Base-by-base conservation (phyloP, 192 early-diverging fungal species). In the Borealophlyctis nickersoniae region DNA sequence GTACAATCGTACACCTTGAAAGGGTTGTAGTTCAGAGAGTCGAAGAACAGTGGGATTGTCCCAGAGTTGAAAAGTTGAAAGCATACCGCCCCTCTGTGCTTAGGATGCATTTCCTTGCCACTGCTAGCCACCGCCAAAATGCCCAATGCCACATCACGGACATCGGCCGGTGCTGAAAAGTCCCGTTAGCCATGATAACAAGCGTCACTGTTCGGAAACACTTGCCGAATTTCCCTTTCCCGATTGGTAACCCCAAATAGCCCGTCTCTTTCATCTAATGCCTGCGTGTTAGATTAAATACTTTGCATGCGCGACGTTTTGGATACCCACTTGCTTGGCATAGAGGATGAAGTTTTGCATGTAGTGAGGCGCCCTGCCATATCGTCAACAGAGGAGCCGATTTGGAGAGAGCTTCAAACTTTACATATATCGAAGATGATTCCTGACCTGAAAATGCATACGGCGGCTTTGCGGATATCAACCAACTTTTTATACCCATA, bases 261-360 rank as follows among this genome's bases (percentile, higher is more conserved):
- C 2, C 22, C 3, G 16, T 49, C 9, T 60, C 36, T 19, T 60
- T 60, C 33, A 60, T 45, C n/a, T n/a, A n/a, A n/a, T n/a, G n/a
- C n/a, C n/a, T n/a, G n/a, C n/a, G n/a, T n/a, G n/a, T n/a, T n/a
- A n/a, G n/a, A n/a, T n/a, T n/a, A n/a, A n/a, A n/a, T n/a, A n/a
- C n/a, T n/a, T n/a, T n/a, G n/a, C n/a, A n/a, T n/a, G n/a, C n/a
- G n/a, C n/a, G n/a, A n/a, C n/a, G n/a, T n/a, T n/a, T n/a, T n/a
- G n/a, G n/a, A n/a, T n/a, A n/a, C n/a, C n/a, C n/a, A n/a, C n/a
- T 49, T 60, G 58, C 36, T 60, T 45, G 58, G 33, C 36, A 27
- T 60, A 60, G 2, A 60, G 45, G 32, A 60, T 49, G 5, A 60
- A 36, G 34, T 60, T 60, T 27, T 60, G 58, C 29, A 60, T 60